These are phyloP conservation scores for Vaccinium myrtillus DNA, from an alignment of 148 eudicot genomes.

Conservation along the genomic window DNA sequence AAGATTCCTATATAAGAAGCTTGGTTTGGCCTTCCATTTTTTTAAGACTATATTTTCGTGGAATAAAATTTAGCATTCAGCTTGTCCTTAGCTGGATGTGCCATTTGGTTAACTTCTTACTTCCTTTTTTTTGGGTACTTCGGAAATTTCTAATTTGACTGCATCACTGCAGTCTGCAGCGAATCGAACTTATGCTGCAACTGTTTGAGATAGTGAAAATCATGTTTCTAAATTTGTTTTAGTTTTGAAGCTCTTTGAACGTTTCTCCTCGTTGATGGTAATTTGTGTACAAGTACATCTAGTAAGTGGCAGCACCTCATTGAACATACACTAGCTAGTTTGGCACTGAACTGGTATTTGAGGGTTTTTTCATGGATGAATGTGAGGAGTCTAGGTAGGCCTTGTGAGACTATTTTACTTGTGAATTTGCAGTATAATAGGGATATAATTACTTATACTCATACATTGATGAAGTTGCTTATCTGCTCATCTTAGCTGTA, in stretches of 20 bases:
- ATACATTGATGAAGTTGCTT: constrained; percentile 32
- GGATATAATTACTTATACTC: constrained; percentile 29
- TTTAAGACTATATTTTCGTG: background rate
- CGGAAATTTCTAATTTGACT: background rate
- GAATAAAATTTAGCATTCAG: background rate
- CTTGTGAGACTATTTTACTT: constrained; percentile 24
- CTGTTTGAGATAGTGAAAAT: too few relatives aligned
- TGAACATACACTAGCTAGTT: background rate
- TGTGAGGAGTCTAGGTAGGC: constrained; percentile 27
- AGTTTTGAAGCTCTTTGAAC: too few relatives aligned
- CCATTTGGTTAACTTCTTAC: background rate
- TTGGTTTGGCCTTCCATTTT: background rate
- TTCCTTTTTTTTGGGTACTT: too few relatives aligned
- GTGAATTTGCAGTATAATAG: constrained; percentile 31
- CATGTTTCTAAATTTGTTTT: too few relatives aligned
- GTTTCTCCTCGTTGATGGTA: background rate
- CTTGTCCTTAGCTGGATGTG: background rate
- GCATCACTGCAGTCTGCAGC: too few relatives aligned
- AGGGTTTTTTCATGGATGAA: constrained; percentile 23
- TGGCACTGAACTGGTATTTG: background rate
- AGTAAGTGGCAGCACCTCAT: background rate
- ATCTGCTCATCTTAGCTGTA: constrained; percentile 27
- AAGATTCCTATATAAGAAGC: background rate
- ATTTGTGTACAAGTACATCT: background rate
- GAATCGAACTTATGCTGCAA: too few relatives aligned